Conservation (phyloP, 2,329 filamentous ascomycete genomes). For the Uncinocarpus reesii region DNA sequence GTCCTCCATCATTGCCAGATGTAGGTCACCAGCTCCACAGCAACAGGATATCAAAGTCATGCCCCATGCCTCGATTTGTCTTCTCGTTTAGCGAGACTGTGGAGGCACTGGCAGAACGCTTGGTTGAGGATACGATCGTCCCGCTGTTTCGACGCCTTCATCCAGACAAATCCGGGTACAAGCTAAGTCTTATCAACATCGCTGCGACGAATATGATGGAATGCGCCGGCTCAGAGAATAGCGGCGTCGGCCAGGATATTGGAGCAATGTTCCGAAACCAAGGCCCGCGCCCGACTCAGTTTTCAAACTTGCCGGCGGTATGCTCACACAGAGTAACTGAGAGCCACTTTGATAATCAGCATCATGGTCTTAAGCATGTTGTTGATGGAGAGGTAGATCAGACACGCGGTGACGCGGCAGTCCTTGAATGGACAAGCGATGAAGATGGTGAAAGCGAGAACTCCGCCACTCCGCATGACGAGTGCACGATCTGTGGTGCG, state of each 20-base stretch:
- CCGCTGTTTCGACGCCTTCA: slow-evolving; percentile 67
- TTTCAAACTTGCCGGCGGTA: background rate
- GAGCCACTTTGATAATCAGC: background rate
- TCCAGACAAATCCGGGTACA: slow-evolving; percentile 59
- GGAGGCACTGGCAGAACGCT: slow-evolving; percentile 53
- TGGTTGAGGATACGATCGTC: slow-evolving; percentile 59
- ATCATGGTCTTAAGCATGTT: background rate
- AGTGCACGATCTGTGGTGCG: slow-evolving; percentile 37
- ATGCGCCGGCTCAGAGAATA: slow-evolving; percentile 42
- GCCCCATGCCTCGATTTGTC: slow-evolving; percentile 60
- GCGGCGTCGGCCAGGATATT: slow-evolving; percentile 63
- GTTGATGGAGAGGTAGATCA: background rate
- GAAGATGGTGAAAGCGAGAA: slow-evolving; percentile 27
- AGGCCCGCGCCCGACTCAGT: slow-evolving; percentile 38
- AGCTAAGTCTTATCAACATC: slow-evolving; percentile 73
- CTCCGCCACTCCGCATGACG: slow-evolving; percentile 23
- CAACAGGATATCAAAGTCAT: slow-evolving; percentile 65
- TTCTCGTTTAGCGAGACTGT: slow-evolving; percentile 53
- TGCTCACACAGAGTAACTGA: background rate
- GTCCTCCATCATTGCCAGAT: slow-evolving; percentile 29
- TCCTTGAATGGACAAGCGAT: slow-evolving; percentile 27
- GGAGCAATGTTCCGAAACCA: slow-evolving; percentile 70
- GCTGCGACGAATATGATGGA: slow-evolving; percentile 75
- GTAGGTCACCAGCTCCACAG: slow-evolving; percentile 28
- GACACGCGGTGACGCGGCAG: background rate